Evolutionary conservation across 2,329 filamentous ascomycete genomes (phyloP), one percentile per base, ranked within the genome.

Genomic region (Hansfordia pulvinata): DNA sequence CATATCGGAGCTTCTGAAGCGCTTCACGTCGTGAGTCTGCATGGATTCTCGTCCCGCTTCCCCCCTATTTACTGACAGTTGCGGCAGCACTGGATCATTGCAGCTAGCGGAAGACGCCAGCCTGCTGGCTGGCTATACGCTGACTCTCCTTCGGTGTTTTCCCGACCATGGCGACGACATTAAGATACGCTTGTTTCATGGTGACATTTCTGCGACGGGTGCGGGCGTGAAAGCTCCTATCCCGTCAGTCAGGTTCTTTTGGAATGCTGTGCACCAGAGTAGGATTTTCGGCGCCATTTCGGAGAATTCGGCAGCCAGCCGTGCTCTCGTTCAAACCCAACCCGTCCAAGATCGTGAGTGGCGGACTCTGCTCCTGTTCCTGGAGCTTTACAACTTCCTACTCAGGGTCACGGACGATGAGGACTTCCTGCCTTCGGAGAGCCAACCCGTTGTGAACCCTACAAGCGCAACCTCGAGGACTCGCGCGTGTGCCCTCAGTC

Each of bases 321-420:
- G 39, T 22, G 31, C 33, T 4, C 49, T 59, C n/a, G 30, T 42
- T 8, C 45, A 27, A 37, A 47, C 28, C 30, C 37, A 42, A 15
- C 35, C 34, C 24, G 42, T 38, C 35, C 62, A 46, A 50, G 61
- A 53, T 53, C 67, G 76, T 38, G 84, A 96, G 45, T 98, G 90
- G 90, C 76, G 79, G 11, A 76, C 90, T 2, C 71, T 93, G 21
- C 60, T 96, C 0, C 65, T 98, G 1, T 96, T 98, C 44, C 64
- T 98, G 5, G 90, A 98, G 42, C 66, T 98, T 1, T 98, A 94
- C 47, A 84, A 80, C 3, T 96, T 96, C 46, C 73, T 94, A 3
- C 60, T 96, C 9, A 80, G 90, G 39, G 72, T 96, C 18, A 93
- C 88, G 47, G 90, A 98, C 39, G 90, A 98, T 36, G 88, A 96